These are phyloP conservation scores for Datura wrightii DNA, from an alignment of 257 asterid genomes.

Conservation along the genomic window DNA sequence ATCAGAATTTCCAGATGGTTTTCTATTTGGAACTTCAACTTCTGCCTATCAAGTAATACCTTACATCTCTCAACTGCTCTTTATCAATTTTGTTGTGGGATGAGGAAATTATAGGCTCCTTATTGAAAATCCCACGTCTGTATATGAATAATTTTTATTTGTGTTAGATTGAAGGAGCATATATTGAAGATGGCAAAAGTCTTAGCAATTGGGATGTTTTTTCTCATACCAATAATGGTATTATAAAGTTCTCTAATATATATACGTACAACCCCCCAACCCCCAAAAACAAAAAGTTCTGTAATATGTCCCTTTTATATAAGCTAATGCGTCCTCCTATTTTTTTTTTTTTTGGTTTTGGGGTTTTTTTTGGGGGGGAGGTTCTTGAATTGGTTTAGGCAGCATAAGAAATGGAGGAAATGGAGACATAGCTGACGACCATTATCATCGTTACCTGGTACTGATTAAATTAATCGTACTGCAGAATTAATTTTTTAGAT, in stretches of 20 bases:
- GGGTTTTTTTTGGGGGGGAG: too few relatives aligned
- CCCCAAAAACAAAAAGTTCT: too few relatives aligned
- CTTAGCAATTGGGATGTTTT: conserved; percentile 42
- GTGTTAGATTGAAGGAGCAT: conserved; percentile 45
- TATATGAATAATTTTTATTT: background rate
- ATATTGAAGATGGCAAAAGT: conserved; percentile 41
- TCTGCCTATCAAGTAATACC: conserved; percentile 28
- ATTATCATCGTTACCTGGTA: conserved; percentile 56
- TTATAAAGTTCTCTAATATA: background rate
- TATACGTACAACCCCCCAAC: too few relatives aligned
- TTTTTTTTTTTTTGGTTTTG: background rate
- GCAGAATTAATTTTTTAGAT: too few relatives aligned
- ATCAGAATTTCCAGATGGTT: conserved; percentile 29
- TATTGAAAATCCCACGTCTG: too few relatives aligned
- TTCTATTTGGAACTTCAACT: conserved; percentile 35
- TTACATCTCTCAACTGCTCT: background rate
- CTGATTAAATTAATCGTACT: background rate
- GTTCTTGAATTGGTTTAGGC: conserved; percentile 35
- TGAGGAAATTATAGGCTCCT: too few relatives aligned
- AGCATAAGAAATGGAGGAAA: conserved; percentile 45
- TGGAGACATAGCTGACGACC: conserved; percentile 52
- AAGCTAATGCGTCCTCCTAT: background rate
- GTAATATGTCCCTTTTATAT: too few relatives aligned
- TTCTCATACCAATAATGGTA: conserved; percentile 34
- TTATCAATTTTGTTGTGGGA: background rate